These are phyloP conservation scores for Colletotrichum paranaense DNA, from an alignment of 2,329 filamentous ascomycete genomes.

Conservation along the genomic window DNA sequence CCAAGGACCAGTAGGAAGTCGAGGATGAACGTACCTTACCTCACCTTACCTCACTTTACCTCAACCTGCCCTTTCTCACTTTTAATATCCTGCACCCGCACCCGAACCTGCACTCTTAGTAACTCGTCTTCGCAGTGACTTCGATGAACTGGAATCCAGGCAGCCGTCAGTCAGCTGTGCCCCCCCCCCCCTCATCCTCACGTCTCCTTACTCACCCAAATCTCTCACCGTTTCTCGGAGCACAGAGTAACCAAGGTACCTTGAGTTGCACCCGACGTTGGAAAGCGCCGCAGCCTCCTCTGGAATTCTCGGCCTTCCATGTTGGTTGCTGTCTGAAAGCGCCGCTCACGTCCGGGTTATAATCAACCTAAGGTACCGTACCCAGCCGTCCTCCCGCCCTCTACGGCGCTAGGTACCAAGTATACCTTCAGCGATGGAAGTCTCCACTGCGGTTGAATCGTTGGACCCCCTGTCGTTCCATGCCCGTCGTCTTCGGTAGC, in stretches of 20 bases:
- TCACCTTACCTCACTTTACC: not conserved
- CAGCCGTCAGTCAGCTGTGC: slow-evolving; percentile 23
- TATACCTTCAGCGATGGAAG: slow-evolving; percentile 6
- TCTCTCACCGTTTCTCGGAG: slow-evolving; percentile 6
- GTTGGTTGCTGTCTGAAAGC: not conserved
- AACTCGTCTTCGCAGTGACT: not conserved
- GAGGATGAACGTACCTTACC: slow-evolving; percentile 2
- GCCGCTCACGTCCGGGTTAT: not conserved
- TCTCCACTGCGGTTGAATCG: slow-evolving; percentile 7
- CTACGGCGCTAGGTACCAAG: not conserved
- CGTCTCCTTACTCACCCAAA: not conserved
- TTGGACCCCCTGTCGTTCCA: not conserved
- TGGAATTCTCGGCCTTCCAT: not conserved
- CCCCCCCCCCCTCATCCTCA: not conserved
- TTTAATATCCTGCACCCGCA: too few species aligned
- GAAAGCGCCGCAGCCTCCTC: not conserved
- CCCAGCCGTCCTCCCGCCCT: not conserved
- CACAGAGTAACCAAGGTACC: not conserved
- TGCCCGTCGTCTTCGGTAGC: slow-evolving; percentile 16
- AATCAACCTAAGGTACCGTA: not conserved
- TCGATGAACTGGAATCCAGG: slow-evolving; percentile 18
- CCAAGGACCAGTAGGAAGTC: not conserved
- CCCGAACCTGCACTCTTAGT: not conserved
- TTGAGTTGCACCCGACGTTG: not conserved
- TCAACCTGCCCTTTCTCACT: too few species aligned